Evolutionary conservation across 2,329 filamentous ascomycete genomes (phyloP).

Genomic region (Penicillium oxalicum): DNA sequence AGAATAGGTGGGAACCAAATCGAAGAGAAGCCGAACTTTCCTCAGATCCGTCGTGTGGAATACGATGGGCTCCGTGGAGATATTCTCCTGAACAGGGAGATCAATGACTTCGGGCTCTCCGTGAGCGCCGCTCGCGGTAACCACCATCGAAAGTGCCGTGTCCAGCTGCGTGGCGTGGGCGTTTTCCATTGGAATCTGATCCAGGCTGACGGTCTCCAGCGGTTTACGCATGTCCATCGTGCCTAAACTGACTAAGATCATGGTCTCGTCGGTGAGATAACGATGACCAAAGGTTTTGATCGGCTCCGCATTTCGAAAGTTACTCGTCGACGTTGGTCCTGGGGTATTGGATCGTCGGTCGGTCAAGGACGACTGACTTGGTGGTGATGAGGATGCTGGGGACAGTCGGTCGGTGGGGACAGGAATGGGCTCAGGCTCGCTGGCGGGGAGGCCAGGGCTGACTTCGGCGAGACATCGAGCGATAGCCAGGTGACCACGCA

Average conservation of each 20-base stretch:
- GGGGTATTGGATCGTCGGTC: conserved; percentile 38
- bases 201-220: conserved; percentile 73
- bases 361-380: conserved; percentile 34
- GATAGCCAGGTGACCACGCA: conserved; percentile 81
- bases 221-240: conserved; percentile 90
- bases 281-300: conserved; percentile 95
- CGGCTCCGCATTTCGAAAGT: conserved; percentile 55
- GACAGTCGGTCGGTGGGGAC: conserved; percentile 28
- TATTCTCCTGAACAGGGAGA: conserved; percentile 86
- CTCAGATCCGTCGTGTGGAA: conserved; percentile 73
- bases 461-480: conserved; percentile 61
- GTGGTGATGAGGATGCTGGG: conserved; percentile 29
- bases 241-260: conserved; percentile 87
- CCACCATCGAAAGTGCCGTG: conserved; percentile 83
- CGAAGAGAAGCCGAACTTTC: conserved; percentile 85
- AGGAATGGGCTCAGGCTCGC: conserved; percentile 29
- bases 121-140: conserved; percentile 75
- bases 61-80: conserved; percentile 85
- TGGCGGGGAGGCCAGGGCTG: conserved; percentile 38
- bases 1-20: conserved; percentile 91
- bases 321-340: conserved; percentile 31
- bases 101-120: conserved; percentile 88
- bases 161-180: conserved; percentile 91
- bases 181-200: conserved; percentile 78
- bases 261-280: conserved; percentile 80